Evolutionary conservation across 371 early-diverging fungal species (phyloP).

Genomic region (Zopfochytrium polystomum): DNA sequence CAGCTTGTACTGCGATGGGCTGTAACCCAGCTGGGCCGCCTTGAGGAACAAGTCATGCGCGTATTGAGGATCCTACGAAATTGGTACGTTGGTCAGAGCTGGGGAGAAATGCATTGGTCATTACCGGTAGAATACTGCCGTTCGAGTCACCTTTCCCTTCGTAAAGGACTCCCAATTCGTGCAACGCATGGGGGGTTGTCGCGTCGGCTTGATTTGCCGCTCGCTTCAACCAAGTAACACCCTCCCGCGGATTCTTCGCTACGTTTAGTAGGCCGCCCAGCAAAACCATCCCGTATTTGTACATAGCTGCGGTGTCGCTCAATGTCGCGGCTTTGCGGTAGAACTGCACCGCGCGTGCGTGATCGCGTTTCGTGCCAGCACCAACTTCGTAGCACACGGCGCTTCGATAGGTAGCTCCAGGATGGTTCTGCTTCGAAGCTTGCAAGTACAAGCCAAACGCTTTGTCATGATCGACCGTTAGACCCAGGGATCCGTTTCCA

Average conservation of each 20-base stretch:
- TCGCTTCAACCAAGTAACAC: constrained; percentile 85
- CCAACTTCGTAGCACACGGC: constrained; percentile 96
- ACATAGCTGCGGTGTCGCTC: constrained; percentile 94
- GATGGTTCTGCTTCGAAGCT: constrained; percentile 89
- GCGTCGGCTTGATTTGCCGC: constrained; percentile 85
- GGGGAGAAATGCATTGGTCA: constrained; percentile 8
- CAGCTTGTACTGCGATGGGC: constrained; percentile 88
- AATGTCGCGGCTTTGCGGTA: constrained; percentile 91
- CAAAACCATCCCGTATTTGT: constrained; percentile 84
- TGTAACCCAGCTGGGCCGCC: constrained; percentile 90
- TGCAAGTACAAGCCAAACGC: constrained; percentile 89
- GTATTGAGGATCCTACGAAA: constrained; percentile 69
- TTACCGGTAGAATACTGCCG: constrained; percentile 41
- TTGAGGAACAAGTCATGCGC: constrained; percentile 85
- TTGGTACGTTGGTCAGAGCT: background rate
- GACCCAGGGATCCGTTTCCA: constrained; percentile 63
- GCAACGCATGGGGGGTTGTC: constrained; percentile 87
- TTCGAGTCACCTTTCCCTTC: constrained; percentile 56
- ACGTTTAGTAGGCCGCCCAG: constrained; percentile 76
- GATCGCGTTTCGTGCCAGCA: constrained; percentile 86
- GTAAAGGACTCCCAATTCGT: constrained; percentile 86
- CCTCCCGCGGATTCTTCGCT: constrained; percentile 73
- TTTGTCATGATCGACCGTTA: constrained; percentile 78
- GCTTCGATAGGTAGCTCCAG: constrained; percentile 88
- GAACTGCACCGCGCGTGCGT: constrained; percentile 79